Base-by-base conservation (phyloP, 352 stramenopile species). In the Phytophthora sp. region DNA sequence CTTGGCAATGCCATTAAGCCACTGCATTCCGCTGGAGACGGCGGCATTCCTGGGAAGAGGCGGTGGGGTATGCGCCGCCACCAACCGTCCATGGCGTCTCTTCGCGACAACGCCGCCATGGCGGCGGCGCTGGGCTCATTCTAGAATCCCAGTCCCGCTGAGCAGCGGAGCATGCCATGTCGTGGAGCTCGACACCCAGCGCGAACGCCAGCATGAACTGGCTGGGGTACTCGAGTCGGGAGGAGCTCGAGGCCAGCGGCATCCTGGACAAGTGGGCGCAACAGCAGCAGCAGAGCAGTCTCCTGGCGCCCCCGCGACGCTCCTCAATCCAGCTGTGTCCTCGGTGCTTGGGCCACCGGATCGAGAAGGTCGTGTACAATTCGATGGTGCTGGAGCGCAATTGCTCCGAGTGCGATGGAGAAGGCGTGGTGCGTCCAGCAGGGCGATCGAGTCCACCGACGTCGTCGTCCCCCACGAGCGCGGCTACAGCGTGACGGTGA, bases 331-430 rank as follows among this genome's bases (percentile, higher is more conserved):
- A 72, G 38, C 61, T 89, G 53, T 92, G 82, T 43, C 42, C 56
- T 10, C 52, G 43, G n/a, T 92, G 82, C 31, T 68, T 81, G 18
- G 82, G 80, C 39, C 80, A 88, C 32, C 78, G 80, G 13, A 72
- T 87, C 28, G 78, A 87, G 42, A 88, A 88, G 43, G 44, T 85
- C 15, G 6, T 53, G 18, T 89, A 92, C 68, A 76, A 76, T 48
- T 57, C 34, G 12, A 77, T 89, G 75, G 62, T 85, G 18, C 56
- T 88, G 5, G 80, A 92, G 15, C 76, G 52, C 13, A 87, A 71
- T 21, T 92, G 82, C 58, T 70, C 64, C 21, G 57, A 53, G 15
- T 92, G 80, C 43, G 64, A 87, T 18, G 82, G 78, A 18, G 78
- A 89, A 53, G 82, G 82, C 4, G 80, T 92, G 18, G 2, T 85